These are phyloP conservation scores for Exophiala calicioides DNA, from an alignment of 2,329 filamentous ascomycete genomes.

Conservation along the genomic window DNA sequence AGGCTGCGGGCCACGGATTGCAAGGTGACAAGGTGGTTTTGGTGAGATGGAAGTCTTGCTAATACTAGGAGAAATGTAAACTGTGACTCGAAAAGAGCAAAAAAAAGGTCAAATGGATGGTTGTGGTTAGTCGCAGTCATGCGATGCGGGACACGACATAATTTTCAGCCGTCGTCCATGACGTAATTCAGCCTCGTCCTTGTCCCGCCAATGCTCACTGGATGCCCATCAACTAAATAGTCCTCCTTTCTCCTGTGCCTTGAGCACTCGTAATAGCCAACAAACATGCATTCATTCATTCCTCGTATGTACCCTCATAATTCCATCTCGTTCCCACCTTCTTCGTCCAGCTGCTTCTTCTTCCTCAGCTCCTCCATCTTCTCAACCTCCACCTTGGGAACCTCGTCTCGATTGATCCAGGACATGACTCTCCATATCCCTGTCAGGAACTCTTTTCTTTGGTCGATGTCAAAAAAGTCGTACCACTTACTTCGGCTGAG, in stretches of 20 bases:
- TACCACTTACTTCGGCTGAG: conserved; percentile 61
- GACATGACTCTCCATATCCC: conserved; percentile 61
- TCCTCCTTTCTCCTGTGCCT: no score
- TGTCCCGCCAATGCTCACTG: background rate
- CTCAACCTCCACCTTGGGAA: conserved; percentile 25
- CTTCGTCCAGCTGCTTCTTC: conserved; percentile 2
- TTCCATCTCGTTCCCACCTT: conserved; percentile 19
- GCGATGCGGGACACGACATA: conserved; percentile 14
- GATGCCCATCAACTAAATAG: background rate
- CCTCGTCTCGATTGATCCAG: conserved; percentile 48
- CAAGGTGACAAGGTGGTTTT: no score
- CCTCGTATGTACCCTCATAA: no score
- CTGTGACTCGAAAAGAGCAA: conserved; percentile 2
- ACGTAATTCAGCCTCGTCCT: conserved; percentile 10
- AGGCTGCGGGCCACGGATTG: no score
- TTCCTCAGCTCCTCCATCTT: conserved; percentile 21
- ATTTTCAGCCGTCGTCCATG: conserved; percentile 5
- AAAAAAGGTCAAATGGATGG: no score
- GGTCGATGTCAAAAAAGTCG: conserved; percentile 56
- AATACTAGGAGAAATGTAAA: background rate
- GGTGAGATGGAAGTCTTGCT: background rate
- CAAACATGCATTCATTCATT: no score
- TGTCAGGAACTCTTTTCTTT: conserved; percentile 58
- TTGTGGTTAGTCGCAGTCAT: no score
- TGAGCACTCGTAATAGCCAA: no score